These are phyloP conservation scores for Postia placenta DNA, from an alignment of 768 basidiomycete genomes.

Conservation along the genomic window DNA sequence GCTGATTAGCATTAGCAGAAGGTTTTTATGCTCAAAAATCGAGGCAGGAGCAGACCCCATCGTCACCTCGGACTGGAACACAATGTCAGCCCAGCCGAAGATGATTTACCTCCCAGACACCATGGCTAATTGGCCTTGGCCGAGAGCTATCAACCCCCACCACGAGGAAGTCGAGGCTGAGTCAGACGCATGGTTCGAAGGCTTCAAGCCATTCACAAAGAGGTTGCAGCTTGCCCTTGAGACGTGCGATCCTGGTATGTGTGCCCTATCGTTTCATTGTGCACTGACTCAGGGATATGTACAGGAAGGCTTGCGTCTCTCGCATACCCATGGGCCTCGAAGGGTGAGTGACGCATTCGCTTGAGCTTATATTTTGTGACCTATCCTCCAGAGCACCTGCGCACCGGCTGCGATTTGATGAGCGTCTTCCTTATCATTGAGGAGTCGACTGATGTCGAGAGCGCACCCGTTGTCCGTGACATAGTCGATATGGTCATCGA, in stretches of 20 bases:
- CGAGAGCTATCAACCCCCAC: constrained; percentile 22
- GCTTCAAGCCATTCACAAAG: constrained; percentile 20
- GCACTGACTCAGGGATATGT: background rate
- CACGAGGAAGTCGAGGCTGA: constrained; percentile 19
- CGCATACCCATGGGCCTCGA: constrained; percentile 3
- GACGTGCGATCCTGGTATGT: constrained; percentile 19
- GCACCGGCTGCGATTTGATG: constrained; percentile 18
- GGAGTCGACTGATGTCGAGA: constrained; percentile 21
- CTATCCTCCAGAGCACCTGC: constrained; percentile 2
- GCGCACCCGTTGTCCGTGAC: no score
- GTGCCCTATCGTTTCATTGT: no score
- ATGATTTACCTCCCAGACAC: no score
- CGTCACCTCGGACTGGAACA: no score
- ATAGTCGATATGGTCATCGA: no score
- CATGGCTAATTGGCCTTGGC: no score
- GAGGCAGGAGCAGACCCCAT: no score
- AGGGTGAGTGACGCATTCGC: constrained; percentile 1
- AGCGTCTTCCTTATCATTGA: constrained; percentile 23
- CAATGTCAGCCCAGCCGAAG: no score
- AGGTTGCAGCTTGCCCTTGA: constrained; percentile 22
- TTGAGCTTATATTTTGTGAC: no score
- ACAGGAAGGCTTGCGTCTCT: constrained; percentile 10
- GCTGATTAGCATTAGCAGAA: no score
- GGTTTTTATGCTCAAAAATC: no score
- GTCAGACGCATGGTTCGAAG: constrained; percentile 21